Evolutionary conservation across 2,329 filamentous ascomycete genomes (phyloP), one percentile per base, ranked within the genome.

Genomic region (Fusarium austroafricanum): DNA sequence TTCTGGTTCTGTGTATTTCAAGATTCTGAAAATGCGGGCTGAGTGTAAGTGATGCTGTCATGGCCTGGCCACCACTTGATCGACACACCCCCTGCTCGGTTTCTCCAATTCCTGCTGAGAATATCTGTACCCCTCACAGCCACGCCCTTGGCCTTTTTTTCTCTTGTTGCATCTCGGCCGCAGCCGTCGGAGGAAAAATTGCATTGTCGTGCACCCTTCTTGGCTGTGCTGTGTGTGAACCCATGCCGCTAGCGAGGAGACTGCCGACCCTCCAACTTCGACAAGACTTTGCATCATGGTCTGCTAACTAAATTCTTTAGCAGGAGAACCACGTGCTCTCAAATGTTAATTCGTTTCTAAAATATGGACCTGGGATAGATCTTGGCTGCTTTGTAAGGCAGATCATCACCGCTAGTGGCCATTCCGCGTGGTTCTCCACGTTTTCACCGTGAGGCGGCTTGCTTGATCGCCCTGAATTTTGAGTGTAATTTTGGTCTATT

Each of bases 131-230:
- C 61, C 67, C 52, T 64, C 62, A 60, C 40, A 40, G 46, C 40
- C 37, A 52, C 55, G 60, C 28, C 39, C 61, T 43, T 51, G 35
- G 50, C 45, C 26, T 26, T 18, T 44, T 40, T 45, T 14, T 29
- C 31, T 38, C 35, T 50, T 53, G 54, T 65, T 54, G 52, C 37
- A 69, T 70, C 55, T 69, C 67, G 67, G 67, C 54, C 54, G 62
- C 42, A 67, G 67, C 67, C 67, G 67, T 70, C 58, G 62, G 67
- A 64, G 35, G 33, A 40, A 46, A 53, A 44, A 21, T 40, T 23
- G 40, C 40, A 47, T 35, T 35, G 15, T 35, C n/a, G 31, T 35
- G 37, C 52, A 39, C 20, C 31, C 20, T 18, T 28, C 29, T 46
- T 46, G 14, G 18, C 10, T 46, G 43, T 12, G 26, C 26, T 18